Evolutionary conservation across 1,284 basidiomycete genomes (phyloP).

Genomic region (Leccinum fuscescens): DNA sequence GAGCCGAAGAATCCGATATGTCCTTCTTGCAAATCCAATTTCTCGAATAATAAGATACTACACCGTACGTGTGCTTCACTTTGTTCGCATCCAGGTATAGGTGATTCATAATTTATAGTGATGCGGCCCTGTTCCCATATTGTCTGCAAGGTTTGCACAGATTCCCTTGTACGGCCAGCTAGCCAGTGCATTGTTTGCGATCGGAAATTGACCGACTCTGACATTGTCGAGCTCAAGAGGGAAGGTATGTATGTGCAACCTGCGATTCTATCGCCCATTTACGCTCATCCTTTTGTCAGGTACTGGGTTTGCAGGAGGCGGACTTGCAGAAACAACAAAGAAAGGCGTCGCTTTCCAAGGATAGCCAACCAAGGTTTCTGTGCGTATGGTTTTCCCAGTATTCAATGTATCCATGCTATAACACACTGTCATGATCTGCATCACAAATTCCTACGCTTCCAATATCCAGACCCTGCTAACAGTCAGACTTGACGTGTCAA

Average conservation of each 20-base stretch:
- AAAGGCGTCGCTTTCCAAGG: constrained; percentile 77
- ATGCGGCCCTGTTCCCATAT: constrained; percentile 84
- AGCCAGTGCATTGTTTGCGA: constrained; percentile 86
- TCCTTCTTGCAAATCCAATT: constrained; percentile 82
- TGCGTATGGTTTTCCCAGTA: not conserved
- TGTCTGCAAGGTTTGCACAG: constrained; percentile 82
- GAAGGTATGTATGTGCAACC: constrained; percentile 58
- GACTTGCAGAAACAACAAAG: constrained; percentile 81
- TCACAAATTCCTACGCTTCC: not conserved
- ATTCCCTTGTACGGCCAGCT: constrained; percentile 72
- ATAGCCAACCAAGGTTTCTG: constrained; percentile 27
- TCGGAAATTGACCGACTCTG: constrained; percentile 54
- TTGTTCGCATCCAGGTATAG: not conserved
- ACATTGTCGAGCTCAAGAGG: constrained; percentile 73
- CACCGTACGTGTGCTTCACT: constrained; percentile 51
- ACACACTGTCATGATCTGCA: not conserved
- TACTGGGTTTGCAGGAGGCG: constrained; percentile 87
- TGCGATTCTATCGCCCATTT: not conserved
- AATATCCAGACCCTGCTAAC: not conserved
- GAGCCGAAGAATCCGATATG: constrained; percentile 68
- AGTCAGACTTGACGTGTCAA: not conserved
- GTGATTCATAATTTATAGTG: constrained; percentile 40
- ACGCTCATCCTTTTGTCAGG: constrained; percentile 43
- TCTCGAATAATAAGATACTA: constrained; percentile 76
- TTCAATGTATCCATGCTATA: not conserved